phyloP scores from a whole-genome alignment of 2,329 filamentous ascomycete species.

The Metarhizium brunneum region DNA sequence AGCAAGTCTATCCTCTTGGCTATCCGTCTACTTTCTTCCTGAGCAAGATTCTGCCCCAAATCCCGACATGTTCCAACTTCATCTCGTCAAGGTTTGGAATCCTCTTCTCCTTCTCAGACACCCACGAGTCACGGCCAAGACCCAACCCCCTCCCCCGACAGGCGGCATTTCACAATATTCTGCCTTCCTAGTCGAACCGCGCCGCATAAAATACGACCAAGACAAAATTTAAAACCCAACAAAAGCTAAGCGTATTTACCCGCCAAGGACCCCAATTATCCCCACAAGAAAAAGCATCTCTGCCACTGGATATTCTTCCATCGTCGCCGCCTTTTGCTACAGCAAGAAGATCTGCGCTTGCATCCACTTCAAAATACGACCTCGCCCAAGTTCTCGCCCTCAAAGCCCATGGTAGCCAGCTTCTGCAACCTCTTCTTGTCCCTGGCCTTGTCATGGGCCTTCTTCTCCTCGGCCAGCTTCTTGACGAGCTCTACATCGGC shows the following conservation, averaged over 20 bases:
- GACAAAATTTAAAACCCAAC: background rate
- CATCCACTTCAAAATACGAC: conserved; percentile 44
- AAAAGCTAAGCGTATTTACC: background rate
- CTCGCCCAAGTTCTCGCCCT: conserved; percentile 75
- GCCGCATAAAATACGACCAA: background rate
- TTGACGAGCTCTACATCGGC: conserved; percentile 63
- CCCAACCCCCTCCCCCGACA: conserved; percentile 3
- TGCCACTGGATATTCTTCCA: background rate
- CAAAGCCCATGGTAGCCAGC: conserved; percentile 72
- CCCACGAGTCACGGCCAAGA: background rate
- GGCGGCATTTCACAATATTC: conserved; percentile 57
- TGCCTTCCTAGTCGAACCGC: conserved; percentile 25
- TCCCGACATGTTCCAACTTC: background rate
- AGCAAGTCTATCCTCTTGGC: background rate
- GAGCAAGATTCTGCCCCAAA: background rate
- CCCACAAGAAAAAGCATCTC: background rate
- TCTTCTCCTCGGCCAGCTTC: conserved; percentile 63
- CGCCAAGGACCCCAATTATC: background rate
- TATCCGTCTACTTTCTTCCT: background rate
- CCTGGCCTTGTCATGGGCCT: conserved; percentile 55
- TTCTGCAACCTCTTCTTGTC: conserved; percentile 67
- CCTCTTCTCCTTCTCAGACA: background rate
- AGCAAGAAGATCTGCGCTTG: background rate
- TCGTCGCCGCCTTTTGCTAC: background rate
- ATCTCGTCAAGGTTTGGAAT: background rate